Conservation (phyloP, 2,329 filamentous ascomycete genomes). For the Sphaerulina musiva region DNA sequence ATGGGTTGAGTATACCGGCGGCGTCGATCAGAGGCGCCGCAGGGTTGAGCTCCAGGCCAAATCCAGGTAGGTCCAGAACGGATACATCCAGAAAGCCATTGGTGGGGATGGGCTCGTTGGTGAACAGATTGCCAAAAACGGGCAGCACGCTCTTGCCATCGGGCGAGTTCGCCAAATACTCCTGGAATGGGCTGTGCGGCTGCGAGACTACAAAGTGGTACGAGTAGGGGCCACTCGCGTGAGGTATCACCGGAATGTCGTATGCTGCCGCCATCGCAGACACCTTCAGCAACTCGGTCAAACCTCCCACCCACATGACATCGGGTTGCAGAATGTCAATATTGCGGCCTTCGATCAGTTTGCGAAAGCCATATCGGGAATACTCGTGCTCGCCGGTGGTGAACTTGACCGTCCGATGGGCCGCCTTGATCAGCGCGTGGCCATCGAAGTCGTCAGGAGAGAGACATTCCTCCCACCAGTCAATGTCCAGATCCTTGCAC, state of each 20-base stretch:
- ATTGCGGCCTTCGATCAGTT: conserved; percentile 84
- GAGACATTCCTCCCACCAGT: conserved; percentile 96
- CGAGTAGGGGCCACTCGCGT: conserved; percentile 87
- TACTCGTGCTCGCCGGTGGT: conserved; percentile 96
- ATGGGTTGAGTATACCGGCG: conserved; percentile 63
- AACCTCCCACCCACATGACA: conserved; percentile 92
- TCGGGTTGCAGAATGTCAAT: conserved; percentile 92
- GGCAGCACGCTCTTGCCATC: conserved; percentile 85
- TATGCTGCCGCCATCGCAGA: conserved; percentile 85
- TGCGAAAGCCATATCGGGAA: conserved; percentile 88
- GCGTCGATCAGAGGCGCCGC: conserved; percentile 73
- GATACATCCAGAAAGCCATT: conserved; percentile 75
- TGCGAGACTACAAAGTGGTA: conserved; percentile 96
- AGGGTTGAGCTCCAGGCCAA: conserved; percentile 81
- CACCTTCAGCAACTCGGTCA: conserved; percentile 88
- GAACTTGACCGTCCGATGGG: conserved; percentile 85
- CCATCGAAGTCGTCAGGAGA: conserved; percentile 88
- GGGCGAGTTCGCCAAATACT: conserved; percentile 88
- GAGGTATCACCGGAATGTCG: conserved; percentile 90
- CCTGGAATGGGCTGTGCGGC: conserved; percentile 88
- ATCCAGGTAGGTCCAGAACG: conserved; percentile 81
- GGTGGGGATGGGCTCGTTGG: conserved; percentile 81
- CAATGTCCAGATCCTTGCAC: conserved; percentile 76
- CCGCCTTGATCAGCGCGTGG: conserved; percentile 81
- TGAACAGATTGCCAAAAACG: conserved; percentile 85